Evolutionary conservation across 106 monocot genomes (phyloP), one percentile per base, ranked within the genome.

Genomic region (Allium cepa): DNA sequence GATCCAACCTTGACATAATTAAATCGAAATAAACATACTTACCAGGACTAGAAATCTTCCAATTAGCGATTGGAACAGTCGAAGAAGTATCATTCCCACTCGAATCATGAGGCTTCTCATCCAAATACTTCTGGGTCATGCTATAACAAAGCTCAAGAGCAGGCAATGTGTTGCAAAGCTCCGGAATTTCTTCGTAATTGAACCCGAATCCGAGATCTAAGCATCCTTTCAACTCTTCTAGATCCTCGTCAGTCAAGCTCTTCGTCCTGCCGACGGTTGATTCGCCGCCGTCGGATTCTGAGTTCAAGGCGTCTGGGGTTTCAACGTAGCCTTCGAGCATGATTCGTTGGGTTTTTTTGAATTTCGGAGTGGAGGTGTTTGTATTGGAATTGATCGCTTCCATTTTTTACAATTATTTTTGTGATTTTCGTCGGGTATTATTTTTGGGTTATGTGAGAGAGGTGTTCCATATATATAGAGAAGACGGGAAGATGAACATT

Each of bases 61-160:
- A 82, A 47, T 78, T 82, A 11, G 82, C 74, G 16, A 77, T 65
- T 7, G 74, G 69, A 6, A 27, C 50, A 11, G 12, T 52, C 7
- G 66, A 51, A 9, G 51, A 8, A 49, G 26, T 26, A 11, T 49
- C 49, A 8, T 22, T 10, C 17, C 17, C 12, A 17, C 66, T 17
- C 49, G 12, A 50, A 47, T 50, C 59, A 5, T 36, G 36, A 36
- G 36, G 67, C 72, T 74, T 64, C 26, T 82, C 78, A 16, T 78
- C 73, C 8, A 70, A 26, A 71, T 75, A 78, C 62, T 60, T 66
- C 78, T 82, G 78, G 16, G 59, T 67, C 74, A 82, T 71, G 48
- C 78, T 78, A 66, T 82, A 82, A 70, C 82, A 82, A 11, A 82
- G 66, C 68, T 82, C 82, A 6, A 82, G 78, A n/a, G 82, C 82